Evolutionary conservation across 768 basidiomycete species (phyloP), one percentile per base, ranked within the genome.

Genomic region (Mycena galericulata): DNA sequence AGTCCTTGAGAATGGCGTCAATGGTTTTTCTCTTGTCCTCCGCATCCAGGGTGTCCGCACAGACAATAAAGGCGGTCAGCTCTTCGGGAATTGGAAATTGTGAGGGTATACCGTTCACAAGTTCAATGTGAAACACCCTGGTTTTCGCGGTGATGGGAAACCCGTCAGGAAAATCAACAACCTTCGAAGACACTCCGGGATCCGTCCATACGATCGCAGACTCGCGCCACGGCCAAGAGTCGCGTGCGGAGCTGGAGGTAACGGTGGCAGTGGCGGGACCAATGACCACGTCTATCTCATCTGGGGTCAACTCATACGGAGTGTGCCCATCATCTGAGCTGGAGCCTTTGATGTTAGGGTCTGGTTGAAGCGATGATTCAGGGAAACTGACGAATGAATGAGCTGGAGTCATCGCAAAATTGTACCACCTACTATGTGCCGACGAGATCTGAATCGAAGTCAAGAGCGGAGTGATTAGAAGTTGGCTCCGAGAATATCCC

Each of bases 41-140:
- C 32, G 22, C 32, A 38, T 22, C 59, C 34, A 38, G 32, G n/a
- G n/a, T 49, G n/a, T 47, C 46, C 12, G 59, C 45, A 34, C 46
- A 46, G n/a, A 60, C 59, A 38, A 60, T 46, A 32, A 60, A 60
- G 12, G 59, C 59, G 45, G 59, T 60, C 24, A 10, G 32, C n/a
- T 60, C 56, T n/a, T 57, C 55, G 55, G 55, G n/a, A n/a, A 57
- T 57, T 4, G 55, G 55, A 57, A 57, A 57, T 41, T 57, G 55
- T 22, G 55, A 57, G 41, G 55, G 54, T 55, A 55, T 55, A 22
- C 54, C 54, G 36, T 41, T 41, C 41, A 58, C 56, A 10, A 58
- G 56, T 15, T 58, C 56, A 20, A 58, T 46, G 56, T 58, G 56
- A 46, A 58, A 45, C 40, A 58, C 41, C 56, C 17, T 58, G 5